Conservation (phyloP, 179 eudicot genomes). For the Dionaea muscipula region DNA sequence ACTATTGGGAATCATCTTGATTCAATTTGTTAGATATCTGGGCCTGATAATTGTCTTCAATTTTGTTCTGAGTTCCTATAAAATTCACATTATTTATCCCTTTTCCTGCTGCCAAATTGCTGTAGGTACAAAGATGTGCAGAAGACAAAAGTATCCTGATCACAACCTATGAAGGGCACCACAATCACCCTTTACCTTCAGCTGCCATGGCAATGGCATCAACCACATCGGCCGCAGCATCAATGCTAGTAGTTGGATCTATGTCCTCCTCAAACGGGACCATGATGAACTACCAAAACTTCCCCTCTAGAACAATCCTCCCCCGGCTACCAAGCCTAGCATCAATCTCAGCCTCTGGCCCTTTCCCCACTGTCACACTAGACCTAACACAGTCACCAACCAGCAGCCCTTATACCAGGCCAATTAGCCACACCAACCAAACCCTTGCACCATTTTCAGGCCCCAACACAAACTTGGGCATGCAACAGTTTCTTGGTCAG, state of each 20-base stretch:
- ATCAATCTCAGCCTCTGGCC: slow-evolving; percentile 47
- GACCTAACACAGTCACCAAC: slow-evolving; percentile 42
- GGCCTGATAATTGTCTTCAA: too few relatives aligned
- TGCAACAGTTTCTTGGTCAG: slow-evolving; percentile 22
- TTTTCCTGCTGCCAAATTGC: too few relatives aligned
- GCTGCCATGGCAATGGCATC: slow-evolving; percentile 48
- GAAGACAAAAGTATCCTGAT: slow-evolving; percentile 37
- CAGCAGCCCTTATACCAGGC: background rate
- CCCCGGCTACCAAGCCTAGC: slow-evolving; percentile 33
- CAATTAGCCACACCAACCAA: background rate
- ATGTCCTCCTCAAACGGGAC: slow-evolving; percentile 25
- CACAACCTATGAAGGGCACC: slow-evolving; percentile 55
- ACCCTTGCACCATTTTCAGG: background rate
- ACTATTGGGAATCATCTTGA: too few relatives aligned
- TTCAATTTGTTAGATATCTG: too few relatives aligned
- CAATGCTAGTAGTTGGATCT: slow-evolving; percentile 41
- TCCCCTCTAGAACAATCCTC: slow-evolving; percentile 13
- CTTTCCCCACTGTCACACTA: too few relatives aligned
- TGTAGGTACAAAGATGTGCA: slow-evolving; percentile 58
- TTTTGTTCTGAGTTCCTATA: too few relatives aligned
- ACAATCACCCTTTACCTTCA: slow-evolving; percentile 47
- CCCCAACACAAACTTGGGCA: background rate
- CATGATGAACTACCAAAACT: slow-evolving; percentile 1
- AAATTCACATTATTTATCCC: too few relatives aligned
- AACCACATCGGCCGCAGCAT: slow-evolving; percentile 53